These are phyloP conservation scores for Takakia lepidozioides DNA, from an alignment of 225 moss, liverwort and hornwort species.

Conservation along the genomic window DNA sequence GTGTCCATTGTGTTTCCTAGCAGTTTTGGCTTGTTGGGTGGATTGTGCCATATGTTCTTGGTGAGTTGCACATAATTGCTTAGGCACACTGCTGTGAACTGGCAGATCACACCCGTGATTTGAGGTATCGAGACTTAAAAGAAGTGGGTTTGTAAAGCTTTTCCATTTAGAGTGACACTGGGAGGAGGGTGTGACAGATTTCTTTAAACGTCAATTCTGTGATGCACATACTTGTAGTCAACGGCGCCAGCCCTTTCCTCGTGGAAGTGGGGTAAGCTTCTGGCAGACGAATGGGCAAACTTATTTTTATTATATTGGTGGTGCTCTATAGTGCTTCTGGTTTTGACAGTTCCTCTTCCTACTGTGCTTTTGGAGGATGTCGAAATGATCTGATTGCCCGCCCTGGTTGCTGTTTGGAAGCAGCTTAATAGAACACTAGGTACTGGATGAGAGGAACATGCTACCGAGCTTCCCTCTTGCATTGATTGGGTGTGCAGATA, in stretches of 20 bases:
- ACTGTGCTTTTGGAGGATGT: not conserved
- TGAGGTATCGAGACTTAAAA: too few species aligned
- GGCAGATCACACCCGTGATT: too few species aligned
- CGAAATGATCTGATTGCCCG: not conserved
- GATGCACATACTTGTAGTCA: constrained; percentile 65
- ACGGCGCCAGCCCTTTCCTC: constrained; percentile 55
- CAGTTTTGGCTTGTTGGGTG: too few species aligned
- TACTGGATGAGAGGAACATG: not conserved
- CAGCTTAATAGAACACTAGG: not conserved
- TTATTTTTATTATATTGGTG: not conserved
- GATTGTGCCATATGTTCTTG: too few species aligned
- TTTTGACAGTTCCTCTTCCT: not conserved
- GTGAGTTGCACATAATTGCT: too few species aligned
- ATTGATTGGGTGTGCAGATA: constrained; percentile 39
- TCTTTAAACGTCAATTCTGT: constrained; percentile 92
- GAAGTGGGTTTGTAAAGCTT: too few species aligned
- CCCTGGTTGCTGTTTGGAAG: not conserved
- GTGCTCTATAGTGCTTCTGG: not conserved
- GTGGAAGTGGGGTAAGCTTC: constrained; percentile 81
- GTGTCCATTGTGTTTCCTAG: too few species aligned
- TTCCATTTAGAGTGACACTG: too few species aligned
- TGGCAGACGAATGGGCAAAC: not conserved
- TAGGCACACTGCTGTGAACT: too few species aligned
- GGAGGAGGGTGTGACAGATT: constrained; percentile 47
- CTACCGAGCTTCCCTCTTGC: constrained; percentile 4